Evolutionary conservation across 345 rosid genomes (phyloP), one percentile per base, ranked within the genome.

Genomic region (Clausena lansium): DNA sequence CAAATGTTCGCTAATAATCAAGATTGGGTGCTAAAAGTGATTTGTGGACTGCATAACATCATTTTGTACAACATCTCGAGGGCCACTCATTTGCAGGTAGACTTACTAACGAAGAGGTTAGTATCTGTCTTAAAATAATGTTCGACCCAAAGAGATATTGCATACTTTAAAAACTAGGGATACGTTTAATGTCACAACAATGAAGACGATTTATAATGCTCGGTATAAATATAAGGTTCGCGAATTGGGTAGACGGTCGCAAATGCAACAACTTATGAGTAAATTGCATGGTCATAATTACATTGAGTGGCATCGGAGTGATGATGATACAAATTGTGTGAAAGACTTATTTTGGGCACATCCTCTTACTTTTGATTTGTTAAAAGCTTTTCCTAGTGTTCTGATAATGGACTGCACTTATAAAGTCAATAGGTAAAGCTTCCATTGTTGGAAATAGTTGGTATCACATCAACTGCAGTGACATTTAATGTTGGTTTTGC

Each of bases 161-260:
- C 7, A 50, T 19, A 24, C 73, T 10, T 24, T 76, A 6, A 76
- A 76, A 17, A 41, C 27, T 19, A 63, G 62, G 20, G 71, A 76
- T 76, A 39, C 19, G 70, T 47, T 64, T 65, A 76, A 65, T 76
- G 78, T 47, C 4, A 64, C n/a, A n/a, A n/a, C n/a, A 5, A 76
- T 76, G 25, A 64, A 76, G 28, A 55, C 78, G 45, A 76, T 76
- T 66, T 76, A 76, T 39, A 76, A 76, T 76, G 71, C 78, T 41
- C 38, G 78, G 9, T 71, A 76, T 28, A 76, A 76, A 50, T 66
- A 64, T 50, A 63, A 33, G 35, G 71, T 76, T 45, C 45, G 38
- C 14, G 71, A 76, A 5, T 47, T 45, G 50, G 70, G 39, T 63
- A 61, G 71, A 32, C 70, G n/a, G 27, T 50, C 25, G 13, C 78